Percentiles rank a stretch among this genome's conserved stretches.
phyloP scores from a whole-genome alignment of 805 yeast genomes.

The Teunomyces barrocoloradensis region DNA sequence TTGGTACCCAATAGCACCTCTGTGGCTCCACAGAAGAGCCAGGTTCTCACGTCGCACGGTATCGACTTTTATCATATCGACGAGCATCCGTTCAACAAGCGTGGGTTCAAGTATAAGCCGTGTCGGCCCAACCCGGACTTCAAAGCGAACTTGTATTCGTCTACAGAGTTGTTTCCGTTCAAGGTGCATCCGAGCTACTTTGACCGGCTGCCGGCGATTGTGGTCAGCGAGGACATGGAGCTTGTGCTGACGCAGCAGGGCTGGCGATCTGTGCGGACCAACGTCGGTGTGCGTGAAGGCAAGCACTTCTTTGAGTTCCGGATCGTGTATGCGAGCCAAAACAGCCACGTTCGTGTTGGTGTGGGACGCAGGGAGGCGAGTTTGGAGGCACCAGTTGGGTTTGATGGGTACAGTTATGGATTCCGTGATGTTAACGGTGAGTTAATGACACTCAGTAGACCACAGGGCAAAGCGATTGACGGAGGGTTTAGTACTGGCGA shows the following conservation, averaged over 20 bases:
- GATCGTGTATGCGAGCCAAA: slow-evolving; percentile 43
- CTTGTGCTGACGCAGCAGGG: slow-evolving; percentile 63
- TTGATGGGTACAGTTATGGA: slow-evolving; percentile 92
- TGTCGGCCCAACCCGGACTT: slow-evolving; percentile 70
- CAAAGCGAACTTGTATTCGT: slow-evolving; percentile 56
- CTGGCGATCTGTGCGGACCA: slow-evolving; percentile 77
- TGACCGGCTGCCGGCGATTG: slow-evolving; percentile 65
- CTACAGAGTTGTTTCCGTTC: slow-evolving; percentile 73
- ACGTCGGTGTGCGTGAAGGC: slow-evolving; percentile 76
- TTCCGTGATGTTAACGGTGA: slow-evolving; percentile 77
- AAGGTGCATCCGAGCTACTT: slow-evolving; percentile 55
- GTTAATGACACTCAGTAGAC: slow-evolving; percentile 71
- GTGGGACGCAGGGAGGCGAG: slow-evolving; percentile 82
- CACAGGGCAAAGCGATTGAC: slow-evolving; percentile 39
- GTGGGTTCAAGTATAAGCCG: slow-evolving; percentile 79
- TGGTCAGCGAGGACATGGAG: slow-evolving; percentile 24
- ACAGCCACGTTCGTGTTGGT: slow-evolving; percentile 76
- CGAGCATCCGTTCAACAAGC: slow-evolving; percentile 76
- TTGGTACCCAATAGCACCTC: slow-evolving; percentile 5
- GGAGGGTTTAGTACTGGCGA: slow-evolving; percentile 71
- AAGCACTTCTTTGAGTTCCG: slow-evolving; percentile 75
- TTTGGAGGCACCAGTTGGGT: slow-evolving; percentile 93
- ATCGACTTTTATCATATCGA: slow-evolving; percentile 47
- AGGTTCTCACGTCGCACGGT: slow-evolving; percentile 13
- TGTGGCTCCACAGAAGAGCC: slow-evolving; percentile 12